A percentile compares a stretch with the other conserved stretches of the same genome.
These are phyloP conservation scores for Adiantum capillusveneris DNA, from an alignment of 75 land plant genomes.

Conservation along the genomic window DNA sequence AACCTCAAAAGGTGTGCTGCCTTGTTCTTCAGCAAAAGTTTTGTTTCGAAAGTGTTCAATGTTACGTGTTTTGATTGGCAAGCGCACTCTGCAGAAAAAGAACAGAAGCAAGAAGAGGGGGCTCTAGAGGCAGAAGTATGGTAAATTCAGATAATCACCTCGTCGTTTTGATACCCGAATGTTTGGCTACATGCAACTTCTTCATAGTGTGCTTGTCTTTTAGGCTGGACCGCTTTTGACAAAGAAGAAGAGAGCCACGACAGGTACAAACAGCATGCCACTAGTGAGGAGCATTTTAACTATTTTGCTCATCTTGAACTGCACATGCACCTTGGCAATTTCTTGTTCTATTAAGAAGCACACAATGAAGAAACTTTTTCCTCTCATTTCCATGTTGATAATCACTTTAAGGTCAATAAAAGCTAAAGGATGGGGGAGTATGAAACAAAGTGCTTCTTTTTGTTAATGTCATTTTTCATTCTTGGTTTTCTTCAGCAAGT, in stretches of 20 bases:
- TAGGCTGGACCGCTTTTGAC: not conserved
- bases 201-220: not conserved
- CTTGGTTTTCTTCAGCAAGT: too few relatives aligned
- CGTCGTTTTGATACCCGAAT: too few relatives aligned
- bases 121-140: not conserved
- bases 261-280: not conserved
- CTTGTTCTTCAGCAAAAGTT: not conserved
- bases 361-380: not conserved
- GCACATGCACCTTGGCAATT: too few relatives aligned
- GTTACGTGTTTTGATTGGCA: not conserved
- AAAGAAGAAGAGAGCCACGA: conserved; percentile 2
- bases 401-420: conserved; percentile 1
- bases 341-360: not conserved
- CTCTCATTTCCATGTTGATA: not conserved
- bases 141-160: too few relatives aligned
- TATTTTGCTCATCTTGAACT: too few relatives aligned
- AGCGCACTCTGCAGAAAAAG: not conserved
- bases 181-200: too few relatives aligned
- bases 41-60: not conserved
- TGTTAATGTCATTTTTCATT: too few relatives aligned
- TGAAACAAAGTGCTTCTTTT: too few relatives aligned
- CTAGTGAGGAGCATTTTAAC: too few relatives aligned
- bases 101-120: not conserved
- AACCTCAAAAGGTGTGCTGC: conserved; percentile 17
- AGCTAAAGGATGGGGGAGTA: too few relatives aligned